Percentiles rank a stretch among this genome's conserved stretches.
Conservation (phyloP, 768 basidiomycete genomes). For the Suillus subluteus region DNA sequence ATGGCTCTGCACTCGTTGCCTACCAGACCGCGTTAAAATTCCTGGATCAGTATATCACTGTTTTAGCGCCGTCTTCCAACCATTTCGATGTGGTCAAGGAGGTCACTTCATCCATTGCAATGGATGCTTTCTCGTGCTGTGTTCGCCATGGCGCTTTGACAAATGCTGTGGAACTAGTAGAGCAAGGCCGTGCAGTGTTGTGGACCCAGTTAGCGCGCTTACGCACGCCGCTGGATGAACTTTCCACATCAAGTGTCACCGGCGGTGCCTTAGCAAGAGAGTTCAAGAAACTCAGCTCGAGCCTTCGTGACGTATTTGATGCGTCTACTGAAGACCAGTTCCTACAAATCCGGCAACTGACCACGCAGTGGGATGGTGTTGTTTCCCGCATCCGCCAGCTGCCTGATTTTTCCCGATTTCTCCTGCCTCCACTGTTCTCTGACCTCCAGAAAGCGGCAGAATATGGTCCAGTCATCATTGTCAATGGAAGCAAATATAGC, state of each 20-base stretch:
- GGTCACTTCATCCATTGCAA: not conserved
- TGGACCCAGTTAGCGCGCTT: constrained; percentile 34
- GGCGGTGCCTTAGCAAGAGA: constrained; percentile 4
- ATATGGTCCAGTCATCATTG: constrained; percentile 23
- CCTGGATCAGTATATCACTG: constrained; percentile 22
- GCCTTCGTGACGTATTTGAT: constrained; percentile 5
- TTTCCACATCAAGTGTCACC: constrained; percentile 8
- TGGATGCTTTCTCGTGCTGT: constrained; percentile 17
- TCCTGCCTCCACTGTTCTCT: constrained; percentile 18
- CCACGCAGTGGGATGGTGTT: constrained; percentile 11
- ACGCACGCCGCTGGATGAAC: constrained; percentile 27
- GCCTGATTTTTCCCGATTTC: constrained; percentile 20
- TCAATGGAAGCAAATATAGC: constrained; percentile 19
- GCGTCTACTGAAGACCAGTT: constrained; percentile 6
- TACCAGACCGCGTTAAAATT: constrained; percentile 31
- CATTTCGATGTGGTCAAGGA: constrained; percentile 10
- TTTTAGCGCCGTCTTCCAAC: constrained; percentile 19
- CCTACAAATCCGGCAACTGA: constrained; percentile 15
- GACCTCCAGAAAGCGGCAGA: constrained; percentile 20
- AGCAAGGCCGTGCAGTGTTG: constrained; percentile 32
- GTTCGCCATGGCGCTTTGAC: constrained; percentile 11
- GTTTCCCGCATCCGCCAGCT: constrained; percentile 15
- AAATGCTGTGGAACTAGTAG: constrained; percentile 31
- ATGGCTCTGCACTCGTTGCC: constrained; percentile 30
- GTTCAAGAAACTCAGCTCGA: constrained; percentile 14